Evolutionary conservation across 2,329 filamentous ascomycete species (phyloP), one percentile per base, ranked within the genome.

Genomic region (Scedosporium dehoogii): DNA sequence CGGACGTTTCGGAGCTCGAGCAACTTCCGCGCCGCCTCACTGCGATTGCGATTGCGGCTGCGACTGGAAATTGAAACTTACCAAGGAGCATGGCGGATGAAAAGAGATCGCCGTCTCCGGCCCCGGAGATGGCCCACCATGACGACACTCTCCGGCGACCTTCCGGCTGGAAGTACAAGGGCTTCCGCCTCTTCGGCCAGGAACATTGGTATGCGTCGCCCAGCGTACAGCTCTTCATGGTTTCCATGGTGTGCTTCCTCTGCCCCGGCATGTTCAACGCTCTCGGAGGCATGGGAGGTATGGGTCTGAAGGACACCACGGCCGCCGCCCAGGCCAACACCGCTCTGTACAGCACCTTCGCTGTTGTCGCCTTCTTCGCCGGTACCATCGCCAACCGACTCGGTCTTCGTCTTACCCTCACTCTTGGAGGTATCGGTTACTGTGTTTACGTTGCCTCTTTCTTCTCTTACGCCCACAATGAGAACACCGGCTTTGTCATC

Each of bases 371-470:
- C 65, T 84, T 91, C 75, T 82, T 89, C 70, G 88, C 89, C 67
- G 88, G 88, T 62, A 92, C 88, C 60, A 83, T 92, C 69, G 87
- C 88, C 75, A 94, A 94, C 77, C 84, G 83, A 66, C 79, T 92
- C 61, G 90, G 90, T 62, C 82, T 92, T 65, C 84, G 83, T 69
- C 70, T 81, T 55, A 88, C 89, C 16, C 77, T 93, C 59, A 80
- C 84, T 4, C 81, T 92, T 66, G 90, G 90, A 65, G 89, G 90
- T 14, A 73, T 92, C 60, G 90, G 90, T 61, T 93, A 93, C 77
- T 86, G 83, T 70, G 77, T 92, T 73, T 92, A 92, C 72, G 81
- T 88, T 56, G 83, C 85, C 58, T 84, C 83, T 62, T 89, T 91
- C 74, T 79, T 92, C 48, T 82, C 78, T 75, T 92, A 87, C 75